These are phyloP conservation scores for Cladochytrium replicatum DNA, from an alignment of 192 early-diverging fungal species.

Conservation along the genomic window DNA sequence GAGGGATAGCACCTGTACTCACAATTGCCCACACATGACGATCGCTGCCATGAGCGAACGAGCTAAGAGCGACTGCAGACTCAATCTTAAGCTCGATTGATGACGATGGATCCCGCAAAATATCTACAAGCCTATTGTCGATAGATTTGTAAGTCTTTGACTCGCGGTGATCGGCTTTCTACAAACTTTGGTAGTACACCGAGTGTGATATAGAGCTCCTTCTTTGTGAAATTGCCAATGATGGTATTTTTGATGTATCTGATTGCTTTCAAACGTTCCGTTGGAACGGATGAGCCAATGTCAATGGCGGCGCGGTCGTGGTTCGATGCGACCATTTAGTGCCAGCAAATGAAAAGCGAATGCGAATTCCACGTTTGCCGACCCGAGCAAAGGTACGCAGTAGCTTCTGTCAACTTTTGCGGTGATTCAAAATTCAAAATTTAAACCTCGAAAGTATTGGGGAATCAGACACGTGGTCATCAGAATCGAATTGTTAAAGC, in stretches of 20 bases:
- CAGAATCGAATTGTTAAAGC: too few relatives aligned
- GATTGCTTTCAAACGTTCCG: conserved; percentile 12
- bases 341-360: too few relatives aligned
- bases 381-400: too few relatives aligned
- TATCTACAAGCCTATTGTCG: conserved; percentile 51
- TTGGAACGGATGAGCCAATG: conserved; percentile 1
- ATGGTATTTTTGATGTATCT: conserved; percentile 74
- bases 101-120: conserved; percentile 25
- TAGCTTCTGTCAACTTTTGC: too few relatives aligned
- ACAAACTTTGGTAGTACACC: conserved; percentile 40
- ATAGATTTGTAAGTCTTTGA: too few relatives aligned
- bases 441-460: too few relatives aligned
- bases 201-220: conserved; percentile 55
- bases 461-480: too few relatives aligned
- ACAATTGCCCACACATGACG: conserved; percentile 49
- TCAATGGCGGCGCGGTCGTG: too few relatives aligned
- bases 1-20: conserved; percentile 43
- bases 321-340: too few relatives aligned
- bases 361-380: too few relatives aligned
- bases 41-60: conserved; percentile 59
- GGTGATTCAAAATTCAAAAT: too few relatives aligned
- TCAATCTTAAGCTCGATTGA: conserved; percentile 50
- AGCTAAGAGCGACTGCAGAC: conserved; percentile 56
- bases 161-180: too few relatives aligned
- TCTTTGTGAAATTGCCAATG: conserved; percentile 75